Evolutionary conservation across 495 filamentous ascomycete genomes (phyloP).

Genomic region (Trichocladium antarcticum): DNA sequence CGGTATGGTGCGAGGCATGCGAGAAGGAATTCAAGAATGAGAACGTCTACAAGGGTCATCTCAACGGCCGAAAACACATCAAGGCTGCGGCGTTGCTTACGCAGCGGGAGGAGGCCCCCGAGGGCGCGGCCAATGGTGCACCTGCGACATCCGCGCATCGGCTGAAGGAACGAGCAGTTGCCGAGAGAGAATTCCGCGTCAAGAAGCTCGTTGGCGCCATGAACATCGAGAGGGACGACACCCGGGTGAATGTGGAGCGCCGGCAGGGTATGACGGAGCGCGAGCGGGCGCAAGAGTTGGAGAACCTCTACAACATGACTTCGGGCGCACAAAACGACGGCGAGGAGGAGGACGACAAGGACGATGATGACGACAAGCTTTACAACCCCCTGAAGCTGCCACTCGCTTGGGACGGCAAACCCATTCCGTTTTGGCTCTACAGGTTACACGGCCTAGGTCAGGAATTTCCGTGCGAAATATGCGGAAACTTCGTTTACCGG

Average conservation of each 20-base stretch:
- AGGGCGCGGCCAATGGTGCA: conserved; percentile 21
- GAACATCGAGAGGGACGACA: conserved; percentile 69
- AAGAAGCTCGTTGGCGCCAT: conserved; percentile 65
- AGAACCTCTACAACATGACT: conserved; percentile 63
- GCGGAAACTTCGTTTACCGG: conserved; percentile 96
- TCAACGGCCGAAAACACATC: conserved; percentile 85
- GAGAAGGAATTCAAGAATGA: conserved; percentile 92
- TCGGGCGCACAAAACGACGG: conserved; percentile 20
- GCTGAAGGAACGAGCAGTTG: conserved; percentile 82
- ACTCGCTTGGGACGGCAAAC: conserved; percentile 94
- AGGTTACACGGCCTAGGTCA: conserved; percentile 91
- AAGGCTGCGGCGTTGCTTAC: conserved; percentile 56
- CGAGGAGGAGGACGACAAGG: conserved; percentile 38
- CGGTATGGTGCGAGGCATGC: conserved; percentile 79
- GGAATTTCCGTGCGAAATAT: conserved; percentile 91
- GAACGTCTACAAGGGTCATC: conserved; percentile 83
- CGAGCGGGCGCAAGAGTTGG: conserved; percentile 82
- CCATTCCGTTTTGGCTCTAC: conserved; percentile 98
- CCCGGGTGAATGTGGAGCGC: conserved; percentile 83
- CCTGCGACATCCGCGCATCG: conserved; percentile 35
- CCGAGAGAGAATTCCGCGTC: conserved; percentile 76
- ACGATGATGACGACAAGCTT: conserved; percentile 67
- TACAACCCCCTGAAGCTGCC: conserved; percentile 96
- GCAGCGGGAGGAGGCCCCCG: conserved; percentile 24
- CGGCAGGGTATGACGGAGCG: conserved; percentile 92